phyloP scores from a whole-genome alignment of 371 early-diverging fungal genomes.

The Mucor saturninus region DNA sequence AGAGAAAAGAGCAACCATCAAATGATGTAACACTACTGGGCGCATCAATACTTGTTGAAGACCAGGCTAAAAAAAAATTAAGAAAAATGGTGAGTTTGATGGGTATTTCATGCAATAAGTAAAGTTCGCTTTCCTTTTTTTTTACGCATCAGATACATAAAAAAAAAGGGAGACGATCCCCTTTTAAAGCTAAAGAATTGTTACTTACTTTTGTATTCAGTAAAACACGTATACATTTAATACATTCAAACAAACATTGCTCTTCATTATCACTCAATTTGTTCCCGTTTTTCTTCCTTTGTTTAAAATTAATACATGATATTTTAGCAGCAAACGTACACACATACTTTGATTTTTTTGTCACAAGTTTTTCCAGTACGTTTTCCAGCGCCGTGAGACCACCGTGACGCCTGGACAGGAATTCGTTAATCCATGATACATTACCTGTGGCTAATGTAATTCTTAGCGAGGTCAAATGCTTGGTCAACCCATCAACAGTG shows the following conservation, averaged over 20 bases:
- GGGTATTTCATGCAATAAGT: background rate
- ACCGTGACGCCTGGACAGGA: slow-evolving; percentile 55
- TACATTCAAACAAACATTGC: slow-evolving; percentile 56
- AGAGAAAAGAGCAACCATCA: slow-evolving; percentile 32
- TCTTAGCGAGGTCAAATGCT: slow-evolving; percentile 58
- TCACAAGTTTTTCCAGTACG: slow-evolving; percentile 54
- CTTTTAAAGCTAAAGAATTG: background rate
- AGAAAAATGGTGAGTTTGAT: too few relatives aligned
- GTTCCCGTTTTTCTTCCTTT: slow-evolving; percentile 24
- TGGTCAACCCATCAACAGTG: slow-evolving; percentile 47
- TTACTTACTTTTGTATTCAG: slow-evolving; percentile 61
- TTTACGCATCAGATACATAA: background rate
- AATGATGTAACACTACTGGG: slow-evolving; percentile 39
- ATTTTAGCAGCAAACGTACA: background rate
- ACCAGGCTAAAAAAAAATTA: slow-evolving; percentile 49
- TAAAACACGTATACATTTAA: slow-evolving; percentile 61
- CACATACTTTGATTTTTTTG: slow-evolving; percentile 52
- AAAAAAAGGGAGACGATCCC: background rate
- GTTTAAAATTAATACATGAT: background rate
- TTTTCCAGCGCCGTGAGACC: slow-evolving; percentile 59
- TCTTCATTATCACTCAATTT: slow-evolving; percentile 33
- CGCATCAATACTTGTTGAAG: slow-evolving; percentile 56
- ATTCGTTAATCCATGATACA: slow-evolving; percentile 64
- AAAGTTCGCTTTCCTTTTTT: slow-evolving; percentile 1
- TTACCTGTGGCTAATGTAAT: slow-evolving; percentile 55